Conservation (phyloP, 106 monocot genomes). For the Acanthochlamys bracteata region DNA sequence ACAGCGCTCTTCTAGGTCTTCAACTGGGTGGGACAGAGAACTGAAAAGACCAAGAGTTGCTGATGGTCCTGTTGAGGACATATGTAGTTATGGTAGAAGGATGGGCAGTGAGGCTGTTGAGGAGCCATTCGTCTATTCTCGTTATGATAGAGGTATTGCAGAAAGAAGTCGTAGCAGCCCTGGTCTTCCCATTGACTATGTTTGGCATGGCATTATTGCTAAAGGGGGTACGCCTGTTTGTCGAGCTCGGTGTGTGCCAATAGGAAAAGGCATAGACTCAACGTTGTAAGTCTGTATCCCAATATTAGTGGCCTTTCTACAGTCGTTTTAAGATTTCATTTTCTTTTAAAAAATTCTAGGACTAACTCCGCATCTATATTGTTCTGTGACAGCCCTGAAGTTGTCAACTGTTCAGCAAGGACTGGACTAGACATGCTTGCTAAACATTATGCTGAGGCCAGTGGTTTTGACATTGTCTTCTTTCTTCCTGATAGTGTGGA, state of each 20-base stretch:
- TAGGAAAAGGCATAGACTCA: slow-evolving; percentile 64
- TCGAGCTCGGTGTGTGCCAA: slow-evolving; percentile 77
- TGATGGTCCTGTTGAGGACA: slow-evolving; percentile 22
- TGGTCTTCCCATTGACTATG: slow-evolving; percentile 26
- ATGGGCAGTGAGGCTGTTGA: slow-evolving; percentile 11
- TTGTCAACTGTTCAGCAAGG: slow-evolving; percentile 85
- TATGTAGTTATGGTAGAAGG: slow-evolving; percentile 21
- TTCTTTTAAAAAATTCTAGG: not conserved
- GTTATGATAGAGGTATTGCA: slow-evolving; percentile 17
- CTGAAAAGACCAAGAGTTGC: slow-evolving; percentile 73
- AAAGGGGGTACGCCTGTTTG: slow-evolving; percentile 93
- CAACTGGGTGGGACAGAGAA: slow-evolving; percentile 52
- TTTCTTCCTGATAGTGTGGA: slow-evolving; percentile 95
- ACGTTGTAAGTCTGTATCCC: slow-evolving; percentile 54
- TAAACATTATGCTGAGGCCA: slow-evolving; percentile 70
- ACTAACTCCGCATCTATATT: not conserved
- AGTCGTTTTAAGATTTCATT: not conserved
- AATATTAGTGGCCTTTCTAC: not conserved
- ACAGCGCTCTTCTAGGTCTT: slow-evolving; percentile 14
- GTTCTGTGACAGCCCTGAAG: slow-evolving; percentile 50
- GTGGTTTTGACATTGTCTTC: slow-evolving; percentile 84
- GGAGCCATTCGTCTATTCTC: slow-evolving; percentile 11
- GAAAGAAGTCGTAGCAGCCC: slow-evolving; percentile 30
- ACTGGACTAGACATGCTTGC: slow-evolving; percentile 88
- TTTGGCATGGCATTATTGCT: slow-evolving; percentile 86